phyloP scores from a whole-genome alignment of 345 rosid genomes.

The Excoecaria cochinchinensis region DNA sequence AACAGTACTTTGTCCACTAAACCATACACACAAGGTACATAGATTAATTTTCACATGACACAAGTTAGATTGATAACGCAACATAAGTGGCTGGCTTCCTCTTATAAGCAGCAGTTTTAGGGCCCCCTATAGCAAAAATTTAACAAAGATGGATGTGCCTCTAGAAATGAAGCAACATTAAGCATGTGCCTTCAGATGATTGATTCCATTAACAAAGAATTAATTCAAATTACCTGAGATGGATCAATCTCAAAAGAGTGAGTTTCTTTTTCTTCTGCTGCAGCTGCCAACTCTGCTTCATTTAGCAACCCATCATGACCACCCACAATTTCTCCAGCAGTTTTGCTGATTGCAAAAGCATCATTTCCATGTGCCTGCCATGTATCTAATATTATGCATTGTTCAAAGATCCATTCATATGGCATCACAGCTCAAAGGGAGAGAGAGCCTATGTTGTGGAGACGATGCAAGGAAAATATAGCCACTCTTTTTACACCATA shows the following conservation, averaged over 20 bases:
- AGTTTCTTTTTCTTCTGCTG: slow-evolving; percentile 86
- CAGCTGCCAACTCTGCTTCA: slow-evolving; percentile 92
- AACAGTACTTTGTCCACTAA: not conserved
- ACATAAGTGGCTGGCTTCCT: not conserved
- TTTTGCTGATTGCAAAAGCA: slow-evolving; percentile 68
- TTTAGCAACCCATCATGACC: slow-evolving; percentile 68
- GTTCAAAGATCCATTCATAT: not conserved
- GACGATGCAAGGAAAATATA: not conserved
- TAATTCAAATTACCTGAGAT: slow-evolving; percentile 52
- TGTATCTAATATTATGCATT: not conserved
- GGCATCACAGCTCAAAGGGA: not conserved
- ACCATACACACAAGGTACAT: not conserved
- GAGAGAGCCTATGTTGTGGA: not conserved
- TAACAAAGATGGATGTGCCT: not conserved
- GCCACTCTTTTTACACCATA: not conserved
- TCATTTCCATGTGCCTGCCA: slow-evolving; percentile 50
- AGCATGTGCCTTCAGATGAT: not conserved
- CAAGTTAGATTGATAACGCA: not conserved
- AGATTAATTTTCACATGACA: not conserved
- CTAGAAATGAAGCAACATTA: not conserved
- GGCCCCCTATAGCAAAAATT: not conserved
- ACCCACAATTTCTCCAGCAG: slow-evolving; percentile 65
- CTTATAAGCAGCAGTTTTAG: not conserved
- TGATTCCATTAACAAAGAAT: not conserved
- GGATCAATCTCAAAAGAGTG: slow-evolving; percentile 92